Evolutionary conservation across 352 stramenopile genomes (phyloP).

Genomic region (Globisporangium nunn): DNA sequence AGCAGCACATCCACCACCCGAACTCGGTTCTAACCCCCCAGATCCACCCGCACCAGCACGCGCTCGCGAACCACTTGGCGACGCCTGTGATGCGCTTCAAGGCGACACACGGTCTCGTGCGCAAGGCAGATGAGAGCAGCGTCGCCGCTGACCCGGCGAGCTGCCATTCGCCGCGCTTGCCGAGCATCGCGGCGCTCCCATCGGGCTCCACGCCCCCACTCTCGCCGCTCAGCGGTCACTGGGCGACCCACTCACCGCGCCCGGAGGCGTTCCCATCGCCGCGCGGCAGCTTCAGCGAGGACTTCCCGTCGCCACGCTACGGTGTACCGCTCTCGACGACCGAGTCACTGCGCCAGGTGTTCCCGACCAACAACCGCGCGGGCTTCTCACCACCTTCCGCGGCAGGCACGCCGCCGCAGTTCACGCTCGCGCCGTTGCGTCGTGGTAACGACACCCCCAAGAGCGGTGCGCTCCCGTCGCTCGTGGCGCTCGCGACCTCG

Average conservation of each 20-base stretch:
- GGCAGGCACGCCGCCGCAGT: slow-evolving; percentile 10
- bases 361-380: slow-evolving; percentile 17
- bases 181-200: slow-evolving; percentile 20
- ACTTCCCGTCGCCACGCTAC: slow-evolving; percentile 11
- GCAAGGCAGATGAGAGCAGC: slow-evolving; percentile 14
- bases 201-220: slow-evolving; percentile 24
- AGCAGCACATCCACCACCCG: neutral
- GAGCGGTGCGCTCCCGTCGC: slow-evolving; percentile 17
- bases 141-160: slow-evolving; percentile 11
- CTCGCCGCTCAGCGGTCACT: slow-evolving; percentile 31
- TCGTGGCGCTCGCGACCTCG: slow-evolving; percentile 18
- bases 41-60: neutral
- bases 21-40: neutral
- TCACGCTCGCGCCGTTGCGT: slow-evolving; percentile 21
- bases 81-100: slow-evolving; percentile 60
- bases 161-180: slow-evolving; percentile 19
- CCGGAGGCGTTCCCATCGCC: slow-evolving; percentile 9
- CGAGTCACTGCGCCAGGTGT: slow-evolving; percentile 14
- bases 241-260: slow-evolving; percentile 11
- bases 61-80: slow-evolving; percentile 23
- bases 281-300: slow-evolving; percentile 13
- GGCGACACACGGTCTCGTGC: slow-evolving; percentile 52
- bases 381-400: slow-evolving; percentile 4
- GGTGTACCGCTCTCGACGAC: slow-evolving; percentile 16
- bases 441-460: slow-evolving; percentile 7